Evolutionary conservation across 331 rosid genomes (phyloP).

Genomic region (Spiraea crenata): DNA sequence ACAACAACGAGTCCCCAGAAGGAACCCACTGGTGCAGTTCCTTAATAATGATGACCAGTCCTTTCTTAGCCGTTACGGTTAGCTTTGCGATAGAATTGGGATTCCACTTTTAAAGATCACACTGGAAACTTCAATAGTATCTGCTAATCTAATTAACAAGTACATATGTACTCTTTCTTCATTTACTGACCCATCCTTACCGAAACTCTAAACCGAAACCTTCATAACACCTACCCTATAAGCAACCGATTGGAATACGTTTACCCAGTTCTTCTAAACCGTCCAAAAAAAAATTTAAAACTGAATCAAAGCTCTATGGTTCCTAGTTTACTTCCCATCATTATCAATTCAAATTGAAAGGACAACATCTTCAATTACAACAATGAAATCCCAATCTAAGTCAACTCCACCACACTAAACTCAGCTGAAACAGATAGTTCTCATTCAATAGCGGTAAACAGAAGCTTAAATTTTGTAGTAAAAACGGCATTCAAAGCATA

Average conservation of each 20-base stretch:
- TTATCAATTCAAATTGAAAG: background rate
- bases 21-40: slow-evolving; percentile 87
- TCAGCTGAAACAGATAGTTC: background rate
- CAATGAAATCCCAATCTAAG: background rate
- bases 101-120: slow-evolving; percentile 1
- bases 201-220: background rate
- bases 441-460: background rate
- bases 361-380: background rate
- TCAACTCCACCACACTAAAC: background rate
- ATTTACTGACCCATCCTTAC: background rate
- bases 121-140: background rate
- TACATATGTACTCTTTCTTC: background rate
- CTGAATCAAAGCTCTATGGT: background rate
- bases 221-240: background rate
- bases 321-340: background rate
- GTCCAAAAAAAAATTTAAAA: background rate
- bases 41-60: slow-evolving; percentile 63
- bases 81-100: background rate
- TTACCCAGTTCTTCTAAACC: background rate
- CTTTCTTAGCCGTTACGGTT: slow-evolving; percentile 64
- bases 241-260: background rate
- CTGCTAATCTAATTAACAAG: background rate
- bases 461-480: background rate
- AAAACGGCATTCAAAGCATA: background rate
- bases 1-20: slow-evolving; percentile 54